Evolutionary conservation across 2,329 filamentous ascomycete genomes (phyloP), one percentile per base, ranked within the genome.

Genomic region (Dothistroma septosporum): DNA sequence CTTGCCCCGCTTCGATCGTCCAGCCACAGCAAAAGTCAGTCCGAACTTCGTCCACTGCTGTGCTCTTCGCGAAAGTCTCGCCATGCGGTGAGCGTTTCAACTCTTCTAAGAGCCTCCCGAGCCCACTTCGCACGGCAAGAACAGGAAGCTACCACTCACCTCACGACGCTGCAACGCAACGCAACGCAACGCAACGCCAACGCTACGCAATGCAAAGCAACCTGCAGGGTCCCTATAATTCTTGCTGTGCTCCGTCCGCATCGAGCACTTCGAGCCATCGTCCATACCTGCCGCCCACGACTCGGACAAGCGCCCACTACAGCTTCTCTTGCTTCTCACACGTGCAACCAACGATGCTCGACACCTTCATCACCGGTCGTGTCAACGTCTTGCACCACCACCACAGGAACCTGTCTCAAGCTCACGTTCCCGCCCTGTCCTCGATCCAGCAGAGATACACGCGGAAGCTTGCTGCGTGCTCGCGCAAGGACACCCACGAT

Each of bases 401-500:
- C 50, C 24, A 22, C 24, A 32, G 21, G 58, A 41, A 35, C 59
- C 56, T 53, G 48, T 57, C 49, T 49, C 31, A 52, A 14, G 21
- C 47, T 55, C 61, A 49, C 61, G 57, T 55, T 59, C 49, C 53
- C 33, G 60, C 24, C 35, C 24, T 49, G 35, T n/a, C 14, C 44
- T 54, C 24, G 57, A 46, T 53, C 33, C 56, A 31, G 24, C 21
- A 31, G n/a, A 31, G 35, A 44, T 28, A 52, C 31, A 28, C 46
- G 53, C 24, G 22, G 16, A 16, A 16, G 48, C 50, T 47, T 35
- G 49, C 50, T 35, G 49, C 50, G 58, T 58, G 61, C 58, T 60
- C 54, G 53, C 49, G 58, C 58, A 55, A 53, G 61, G 54, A 28
- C 22, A 60, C 55, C 50, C 55, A 59, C 46, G 50, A 53, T 47